A percentile compares a stretch with the other conserved stretches of the same genome.
Evolutionary conservation across 192 early-diverging fungal species (phyloP).

Genomic region (Dimargaris verticillata): DNA sequence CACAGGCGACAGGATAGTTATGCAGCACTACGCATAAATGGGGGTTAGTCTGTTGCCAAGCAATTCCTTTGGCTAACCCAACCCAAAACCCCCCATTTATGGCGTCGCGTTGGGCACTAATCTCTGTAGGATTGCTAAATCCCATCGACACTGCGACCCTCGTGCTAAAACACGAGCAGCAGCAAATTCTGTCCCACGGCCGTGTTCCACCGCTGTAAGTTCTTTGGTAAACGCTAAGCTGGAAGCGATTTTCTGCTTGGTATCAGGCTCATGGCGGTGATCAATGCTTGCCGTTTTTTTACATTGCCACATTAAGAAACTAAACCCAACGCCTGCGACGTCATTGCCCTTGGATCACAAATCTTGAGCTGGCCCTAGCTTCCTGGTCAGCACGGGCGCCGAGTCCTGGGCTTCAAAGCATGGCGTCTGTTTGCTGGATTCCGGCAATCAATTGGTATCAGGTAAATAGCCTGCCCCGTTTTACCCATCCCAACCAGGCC

Average conservation of each 20-base stretch:
- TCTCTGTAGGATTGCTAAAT: slow-evolving; percentile 34
- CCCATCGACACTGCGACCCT: slow-evolving; percentile 40
- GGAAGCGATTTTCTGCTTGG: not conserved
- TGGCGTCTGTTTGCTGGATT: not conserved
- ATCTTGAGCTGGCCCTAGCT: slow-evolving; percentile 9
- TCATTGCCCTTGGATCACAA: too few relatives aligned
- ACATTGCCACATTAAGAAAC: too few relatives aligned
- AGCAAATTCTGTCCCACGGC: slow-evolving; percentile 18
- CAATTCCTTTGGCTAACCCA: not conserved
- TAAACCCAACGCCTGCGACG: too few relatives aligned
- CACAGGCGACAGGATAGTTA: not conserved
- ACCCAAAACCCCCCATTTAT: not conserved
- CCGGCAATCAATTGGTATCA: slow-evolving; percentile 8
- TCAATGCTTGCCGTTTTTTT: too few relatives aligned
- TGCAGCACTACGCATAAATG: not conserved
- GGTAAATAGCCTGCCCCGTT: slow-evolving; percentile 7
- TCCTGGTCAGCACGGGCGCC: slow-evolving; percentile 41
- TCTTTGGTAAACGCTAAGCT: not conserved
- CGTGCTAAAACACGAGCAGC: slow-evolving; percentile 23
- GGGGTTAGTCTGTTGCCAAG: not conserved
- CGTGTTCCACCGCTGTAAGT: slow-evolving; percentile 35
- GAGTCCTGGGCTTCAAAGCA: slow-evolving; percentile 22
- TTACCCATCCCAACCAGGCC: not conserved
- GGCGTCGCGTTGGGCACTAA: not conserved
- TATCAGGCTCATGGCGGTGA: not conserved